Evolutionary conservation across 371 early-diverging fungal species (phyloP).

Genomic region (Haplosporangium sp.): DNA sequence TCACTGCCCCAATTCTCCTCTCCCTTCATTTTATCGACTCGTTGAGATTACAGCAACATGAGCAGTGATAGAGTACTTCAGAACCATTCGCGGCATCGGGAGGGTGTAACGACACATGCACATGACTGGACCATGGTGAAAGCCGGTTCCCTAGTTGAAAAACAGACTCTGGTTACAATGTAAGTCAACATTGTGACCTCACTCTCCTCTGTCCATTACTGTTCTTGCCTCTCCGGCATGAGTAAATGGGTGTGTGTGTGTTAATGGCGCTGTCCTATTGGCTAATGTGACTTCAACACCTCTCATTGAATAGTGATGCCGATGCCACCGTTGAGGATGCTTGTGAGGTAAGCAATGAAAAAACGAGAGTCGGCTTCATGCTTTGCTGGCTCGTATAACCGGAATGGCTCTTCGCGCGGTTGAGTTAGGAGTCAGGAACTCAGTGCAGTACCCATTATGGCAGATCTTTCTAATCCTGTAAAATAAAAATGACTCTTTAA

Average conservation of each 20-base stretch:
- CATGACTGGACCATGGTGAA: constrained; percentile 71
- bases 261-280: neutral
- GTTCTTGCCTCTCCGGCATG: neutral
- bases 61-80: constrained; percentile 24
- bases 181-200: constrained; percentile 28
- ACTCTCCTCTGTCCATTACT: neutral
- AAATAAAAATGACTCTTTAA: neutral
- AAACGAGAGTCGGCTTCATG: neutral
- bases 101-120: constrained; percentile 66
- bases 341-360: constrained; percentile 42
- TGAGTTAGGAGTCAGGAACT: too few relatives aligned
- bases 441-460: neutral
- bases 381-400: neutral
- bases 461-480: too few relatives aligned
- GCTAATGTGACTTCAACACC: too few relatives aligned
- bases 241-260: neutral
- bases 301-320: constrained; percentile 38
- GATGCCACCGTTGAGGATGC: constrained; percentile 54
- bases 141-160: constrained; percentile 59
- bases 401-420: too few relatives aligned
- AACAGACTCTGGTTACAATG: constrained; percentile 69
- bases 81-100: constrained; percentile 32
- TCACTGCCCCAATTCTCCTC: neutral
- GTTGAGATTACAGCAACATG: constrained; percentile 4
- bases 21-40: neutral